Conservation (phyloP, 805 yeast genomes). For the Ogataea degrootiae region DNA sequence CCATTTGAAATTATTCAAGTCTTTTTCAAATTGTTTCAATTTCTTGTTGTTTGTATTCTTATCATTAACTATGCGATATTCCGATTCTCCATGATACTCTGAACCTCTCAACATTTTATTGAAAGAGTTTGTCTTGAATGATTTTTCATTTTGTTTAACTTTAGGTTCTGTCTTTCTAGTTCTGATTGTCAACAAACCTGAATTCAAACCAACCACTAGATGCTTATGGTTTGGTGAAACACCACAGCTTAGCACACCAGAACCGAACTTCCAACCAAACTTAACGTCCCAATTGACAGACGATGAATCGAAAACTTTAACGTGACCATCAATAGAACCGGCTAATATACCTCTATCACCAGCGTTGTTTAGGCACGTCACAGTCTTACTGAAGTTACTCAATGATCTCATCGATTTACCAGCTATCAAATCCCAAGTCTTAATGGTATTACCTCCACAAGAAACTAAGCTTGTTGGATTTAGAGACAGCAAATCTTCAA, state of each 20-base stretch:
- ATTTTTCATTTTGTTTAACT: constrained; percentile 45
- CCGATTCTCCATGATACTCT: constrained; percentile 87
- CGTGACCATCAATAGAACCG: constrained; percentile 96
- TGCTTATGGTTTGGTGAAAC: constrained; percentile 86
- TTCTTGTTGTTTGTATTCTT: constrained; percentile 49
- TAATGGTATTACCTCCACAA: constrained; percentile 75
- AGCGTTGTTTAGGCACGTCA: constrained; percentile 73
- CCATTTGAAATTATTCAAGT: constrained; percentile 87
- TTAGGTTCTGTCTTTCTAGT: constrained; percentile 72
- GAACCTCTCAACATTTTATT: constrained; percentile 85
- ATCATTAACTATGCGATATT: constrained; percentile 64
- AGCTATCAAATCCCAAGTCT: constrained; percentile 88
- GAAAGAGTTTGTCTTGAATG: constrained; percentile 55
- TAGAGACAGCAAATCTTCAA: constrained; percentile 76
- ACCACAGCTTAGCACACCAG: constrained; percentile 86
- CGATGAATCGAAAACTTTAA: constrained; percentile 82
- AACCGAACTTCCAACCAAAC: constrained; percentile 97
- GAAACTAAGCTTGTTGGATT: constrained; percentile 72
- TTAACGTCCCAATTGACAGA: constrained; percentile 77
- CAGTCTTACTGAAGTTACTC: constrained; percentile 88
- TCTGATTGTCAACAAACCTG: constrained; percentile 84
- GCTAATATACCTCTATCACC: constrained; percentile 80
- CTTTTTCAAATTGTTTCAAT: constrained; percentile 75
- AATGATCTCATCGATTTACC: constrained; percentile 67
- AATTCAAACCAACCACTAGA: constrained; percentile 85